A percentile compares a stretch with the other conserved stretches of the same genome.
Conservation (phyloP, 176 grass and related monocot species). For the Carex parvula region DNA sequence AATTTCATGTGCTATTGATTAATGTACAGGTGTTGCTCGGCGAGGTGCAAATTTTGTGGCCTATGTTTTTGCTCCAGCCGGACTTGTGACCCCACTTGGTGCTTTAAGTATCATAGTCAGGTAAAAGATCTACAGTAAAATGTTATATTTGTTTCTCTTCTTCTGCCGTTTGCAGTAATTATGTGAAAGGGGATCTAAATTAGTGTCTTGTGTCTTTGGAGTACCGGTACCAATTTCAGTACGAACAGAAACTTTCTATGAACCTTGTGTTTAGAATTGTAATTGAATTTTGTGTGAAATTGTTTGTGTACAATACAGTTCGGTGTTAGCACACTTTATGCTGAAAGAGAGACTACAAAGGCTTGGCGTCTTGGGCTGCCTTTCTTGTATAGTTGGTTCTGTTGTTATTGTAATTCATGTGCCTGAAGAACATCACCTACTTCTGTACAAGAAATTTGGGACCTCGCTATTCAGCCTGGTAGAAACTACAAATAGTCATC, state of each 20-base stretch:
- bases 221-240: background rate
- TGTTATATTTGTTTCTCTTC: background rate
- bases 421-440: constrained; percentile 66
- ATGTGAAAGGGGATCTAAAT: background rate
- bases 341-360: constrained; percentile 74
- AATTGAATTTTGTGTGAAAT: background rate
- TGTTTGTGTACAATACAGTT: constrained; percentile 10
- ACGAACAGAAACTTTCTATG: background rate
- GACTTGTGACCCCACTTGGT: constrained; percentile 91
- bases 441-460: constrained; percentile 86
- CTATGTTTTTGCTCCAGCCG: constrained; percentile 80
- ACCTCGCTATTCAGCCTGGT: constrained; percentile 90
- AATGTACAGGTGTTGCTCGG: constrained; percentile 69
- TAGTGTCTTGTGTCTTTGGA: background rate
- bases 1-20: constrained; percentile 26
- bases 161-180: background rate
- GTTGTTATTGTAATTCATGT: constrained; percentile 88
- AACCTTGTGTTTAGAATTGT: background rate
- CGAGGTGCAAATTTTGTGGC: constrained; percentile 90
- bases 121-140: constrained; percentile 27
- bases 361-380: constrained; percentile 76
- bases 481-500: background rate
- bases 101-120: constrained; percentile 92
- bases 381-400: constrained; percentile 89
- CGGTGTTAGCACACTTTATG: constrained; percentile 75